These are phyloP conservation scores for Arbutus unedo DNA, from an alignment of 148 eudicot species.

Conservation along the genomic window DNA sequence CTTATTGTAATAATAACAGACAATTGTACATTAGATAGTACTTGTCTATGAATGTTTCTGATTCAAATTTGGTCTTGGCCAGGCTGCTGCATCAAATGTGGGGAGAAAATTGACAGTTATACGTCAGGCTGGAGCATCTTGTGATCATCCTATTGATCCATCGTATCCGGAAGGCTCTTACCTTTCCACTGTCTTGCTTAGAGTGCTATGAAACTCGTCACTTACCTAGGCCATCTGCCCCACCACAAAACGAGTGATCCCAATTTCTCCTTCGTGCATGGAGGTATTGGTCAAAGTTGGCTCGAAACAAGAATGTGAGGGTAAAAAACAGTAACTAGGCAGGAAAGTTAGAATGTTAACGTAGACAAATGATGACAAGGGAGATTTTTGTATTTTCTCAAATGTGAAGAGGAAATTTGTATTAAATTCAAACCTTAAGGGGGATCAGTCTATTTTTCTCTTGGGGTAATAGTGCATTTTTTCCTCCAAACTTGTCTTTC, in stretches of 20 bases:
- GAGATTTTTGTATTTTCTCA: too few species aligned
- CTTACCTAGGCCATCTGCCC: background rate
- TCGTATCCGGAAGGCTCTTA: conserved; percentile 89
- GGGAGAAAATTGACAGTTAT: conserved; percentile 63
- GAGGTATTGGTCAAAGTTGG: background rate
- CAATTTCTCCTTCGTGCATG: background rate
- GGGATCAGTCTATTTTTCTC: too few species aligned
- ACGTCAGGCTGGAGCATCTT: conserved; percentile 83
- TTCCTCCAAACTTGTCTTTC: too few species aligned
- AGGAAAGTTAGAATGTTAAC: background rate
- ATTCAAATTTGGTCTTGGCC: background rate
- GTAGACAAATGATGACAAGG: too few species aligned
- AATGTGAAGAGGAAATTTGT: too few species aligned
- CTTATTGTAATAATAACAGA: background rate
- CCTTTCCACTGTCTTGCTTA: conserved; percentile 71
- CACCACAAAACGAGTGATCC: background rate
- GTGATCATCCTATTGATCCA: conserved; percentile 93
- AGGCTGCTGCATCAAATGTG: conserved; percentile 85
- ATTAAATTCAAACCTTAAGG: too few species aligned
- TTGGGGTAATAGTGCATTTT: too few species aligned
- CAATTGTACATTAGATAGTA: background rate
- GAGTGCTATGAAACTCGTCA: conserved; percentile 40
- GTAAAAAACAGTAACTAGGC: background rate
- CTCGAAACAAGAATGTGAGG: background rate
- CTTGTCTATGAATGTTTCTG: background rate